Percentiles rank a stretch among this genome's conserved stretches.
Evolutionary conservation across 78 protist species (phyloP).

Genomic region (Monosiga brevicollis): DNA sequence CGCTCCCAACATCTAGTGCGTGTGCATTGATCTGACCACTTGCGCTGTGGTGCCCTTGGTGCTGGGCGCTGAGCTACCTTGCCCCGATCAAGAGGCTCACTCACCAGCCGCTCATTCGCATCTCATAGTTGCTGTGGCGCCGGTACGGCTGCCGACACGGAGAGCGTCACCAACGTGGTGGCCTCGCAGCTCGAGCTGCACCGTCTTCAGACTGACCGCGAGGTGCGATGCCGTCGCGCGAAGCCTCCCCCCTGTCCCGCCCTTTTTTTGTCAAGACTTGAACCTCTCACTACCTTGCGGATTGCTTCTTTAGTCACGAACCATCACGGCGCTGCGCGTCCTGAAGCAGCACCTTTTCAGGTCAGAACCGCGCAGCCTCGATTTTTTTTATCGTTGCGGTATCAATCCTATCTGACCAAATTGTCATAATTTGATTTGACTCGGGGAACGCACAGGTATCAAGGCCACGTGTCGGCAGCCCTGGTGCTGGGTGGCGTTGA

Average conservation of each 20-base stretch:
- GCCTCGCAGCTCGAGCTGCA: slow-evolving; percentile 53
- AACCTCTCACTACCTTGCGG: too few species aligned
- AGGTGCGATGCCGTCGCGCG: too few species aligned
- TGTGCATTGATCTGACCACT: not conserved
- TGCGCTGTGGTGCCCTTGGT: not conserved
- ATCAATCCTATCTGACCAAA: too few species aligned
- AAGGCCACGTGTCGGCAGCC: slow-evolving; percentile 91
- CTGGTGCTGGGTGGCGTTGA: slow-evolving; percentile 97
- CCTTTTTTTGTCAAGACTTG: too few species aligned
- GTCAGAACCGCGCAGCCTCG: too few species aligned
- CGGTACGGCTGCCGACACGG: slow-evolving; percentile 99
- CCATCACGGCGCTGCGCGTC: slow-evolving; percentile 78
- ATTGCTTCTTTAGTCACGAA: too few species aligned
- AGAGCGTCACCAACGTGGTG: slow-evolving; percentile 45
- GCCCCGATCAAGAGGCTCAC: not conserved
- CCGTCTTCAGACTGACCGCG: slow-evolving; percentile 63
- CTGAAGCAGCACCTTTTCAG: slow-evolving; percentile 79
- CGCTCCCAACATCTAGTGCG: slow-evolving; percentile 83
- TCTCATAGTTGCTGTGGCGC: slow-evolving; percentile 91
- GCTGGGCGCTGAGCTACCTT: not conserved
- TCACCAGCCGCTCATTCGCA: not conserved
- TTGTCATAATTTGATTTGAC: too few species aligned
- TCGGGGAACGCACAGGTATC: slow-evolving; percentile 57
- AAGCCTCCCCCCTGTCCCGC: too few species aligned
- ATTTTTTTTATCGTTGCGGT: too few species aligned